Base-by-base conservation (phyloP, 2,329 filamentous ascomycete species). In the Diaporthe sp. region DNA sequence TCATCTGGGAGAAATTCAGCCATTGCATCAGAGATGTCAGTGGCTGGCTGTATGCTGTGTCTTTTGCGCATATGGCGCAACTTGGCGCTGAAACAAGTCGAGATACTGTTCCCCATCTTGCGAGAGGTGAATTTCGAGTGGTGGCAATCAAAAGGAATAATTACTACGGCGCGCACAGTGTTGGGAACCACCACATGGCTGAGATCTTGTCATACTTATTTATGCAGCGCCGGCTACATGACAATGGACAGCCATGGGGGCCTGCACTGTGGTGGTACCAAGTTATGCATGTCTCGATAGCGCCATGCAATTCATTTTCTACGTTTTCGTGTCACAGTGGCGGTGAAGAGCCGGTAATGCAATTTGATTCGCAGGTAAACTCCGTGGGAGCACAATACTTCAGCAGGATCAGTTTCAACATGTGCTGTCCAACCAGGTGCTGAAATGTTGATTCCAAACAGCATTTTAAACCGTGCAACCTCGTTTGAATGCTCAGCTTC, bases 311-410 rank as follows among this genome's bases (percentile, higher is more conserved):
- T 52, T 67, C n/a, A 38, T 67, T 52, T 52, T 67, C 64, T 67
- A 67, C 64, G 45, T 67, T 67, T 54, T 67, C 64, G 64, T 67
- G 64, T 67, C 64, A 67, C 64, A 67, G 45, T 67, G 64, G 64
- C 64, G 64, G 64, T 67, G 64, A 67, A 67, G 64, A 67, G 15
- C 13, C n/a, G 33, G 12, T 28, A 25, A 52, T 30, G 45, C 45
- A 38, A 35, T 52, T 25, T 47, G 64, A 67, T 67, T 67, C 64
- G 64, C n/a, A 67, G 64, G 64, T 35, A 38, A 67, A n/a, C 45
- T 28, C 64, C 64, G 64, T 54, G 45, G 64, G 15, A 50, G 45
- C 64, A 67, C 64, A 67, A 35, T 19, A 38, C 28, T 67, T 52
- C 64, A 67, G 33, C 64, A 52, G 64, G n/a, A 52, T 38, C 28